A percentile compares a stretch with the other conserved stretches of the same genome.
phyloP scores from a whole-genome alignment of 2,329 filamentous ascomycete species.

The Plectosphaerella plurivora region DNA sequence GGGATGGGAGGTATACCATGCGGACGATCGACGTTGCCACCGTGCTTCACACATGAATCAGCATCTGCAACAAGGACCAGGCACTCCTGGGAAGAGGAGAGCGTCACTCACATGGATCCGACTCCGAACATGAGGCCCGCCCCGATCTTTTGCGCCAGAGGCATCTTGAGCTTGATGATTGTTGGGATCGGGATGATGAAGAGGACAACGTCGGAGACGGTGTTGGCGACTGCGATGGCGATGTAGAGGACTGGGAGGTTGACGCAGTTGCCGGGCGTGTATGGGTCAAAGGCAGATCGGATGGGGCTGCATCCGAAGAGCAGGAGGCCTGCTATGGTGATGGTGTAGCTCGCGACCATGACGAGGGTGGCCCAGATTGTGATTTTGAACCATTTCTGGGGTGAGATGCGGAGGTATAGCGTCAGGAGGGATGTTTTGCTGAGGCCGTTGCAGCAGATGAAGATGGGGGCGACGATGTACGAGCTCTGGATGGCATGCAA shows the following conservation, averaged over 20 bases:
- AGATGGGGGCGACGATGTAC: conserved; percentile 21
- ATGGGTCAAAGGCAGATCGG: conserved; percentile 14
- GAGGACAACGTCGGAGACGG: conserved; percentile 40
- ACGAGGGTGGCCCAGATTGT: conserved; percentile 18
- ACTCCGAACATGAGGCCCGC: conserved; percentile 37
- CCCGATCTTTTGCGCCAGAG: conserved; percentile 38
- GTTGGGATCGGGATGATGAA: conserved; percentile 40
- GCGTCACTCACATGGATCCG: conserved; percentile 21
- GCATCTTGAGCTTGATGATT: conserved; percentile 36
- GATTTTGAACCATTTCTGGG: conserved; percentile 21
- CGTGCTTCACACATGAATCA: conserved; percentile 14
- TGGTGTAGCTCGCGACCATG: conserved; percentile 22
- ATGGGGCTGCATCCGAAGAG: conserved; percentile 15
- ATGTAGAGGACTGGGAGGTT: conserved; percentile 40
- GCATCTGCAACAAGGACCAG: neutral
- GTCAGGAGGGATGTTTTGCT: conserved; percentile 29
- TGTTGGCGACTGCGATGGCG: conserved; percentile 40
- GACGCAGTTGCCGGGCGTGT: conserved; percentile 27
- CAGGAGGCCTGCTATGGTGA: conserved; percentile 13
- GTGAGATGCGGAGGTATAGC: conserved; percentile 28
- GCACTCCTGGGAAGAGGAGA: neutral
- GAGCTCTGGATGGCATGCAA: conserved; percentile 11
- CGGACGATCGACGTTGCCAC: conserved; percentile 18
- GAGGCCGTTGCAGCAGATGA: conserved; percentile 25
- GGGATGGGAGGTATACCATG: conserved; percentile 10